Conservation (phyloP, 2,329 filamentous ascomycete genomes). For the Botrytis pseudocinerea region DNA sequence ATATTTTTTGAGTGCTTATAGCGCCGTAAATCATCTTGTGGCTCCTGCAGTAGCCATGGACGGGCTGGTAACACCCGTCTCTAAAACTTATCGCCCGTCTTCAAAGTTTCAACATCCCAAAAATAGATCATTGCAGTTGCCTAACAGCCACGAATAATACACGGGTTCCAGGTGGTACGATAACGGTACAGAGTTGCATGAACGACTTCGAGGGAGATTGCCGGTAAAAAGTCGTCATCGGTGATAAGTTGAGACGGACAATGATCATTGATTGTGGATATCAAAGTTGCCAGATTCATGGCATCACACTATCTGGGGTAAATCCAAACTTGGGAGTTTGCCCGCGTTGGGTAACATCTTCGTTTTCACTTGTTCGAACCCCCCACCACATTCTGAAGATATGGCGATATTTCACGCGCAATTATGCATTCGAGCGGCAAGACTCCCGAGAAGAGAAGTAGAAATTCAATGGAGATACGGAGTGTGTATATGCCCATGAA, state of each 20-base stretch:
- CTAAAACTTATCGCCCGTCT: neutral
- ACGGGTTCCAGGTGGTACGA: neutral
- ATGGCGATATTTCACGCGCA: neutral
- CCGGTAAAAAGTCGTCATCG: neutral
- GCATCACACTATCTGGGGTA: neutral
- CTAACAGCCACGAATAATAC: neutral
- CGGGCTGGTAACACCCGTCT: neutral
- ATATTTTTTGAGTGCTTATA: neutral
- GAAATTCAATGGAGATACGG: slow-evolving; percentile 9
- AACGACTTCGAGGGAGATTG: neutral
- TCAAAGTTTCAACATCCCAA: neutral
- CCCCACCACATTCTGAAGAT: neutral
- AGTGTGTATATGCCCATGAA: slow-evolving; percentile 1
- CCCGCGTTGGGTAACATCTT: slow-evolving; percentile 1
- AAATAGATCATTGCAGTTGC: slow-evolving; percentile 7
- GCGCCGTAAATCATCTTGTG: neutral
- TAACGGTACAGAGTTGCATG: slow-evolving; percentile 12
- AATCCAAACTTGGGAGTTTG: neutral
- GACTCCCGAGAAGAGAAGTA: neutral
- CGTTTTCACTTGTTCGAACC: neutral
- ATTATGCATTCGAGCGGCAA: neutral
- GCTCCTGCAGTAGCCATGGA: neutral
- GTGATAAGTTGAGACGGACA: neutral
- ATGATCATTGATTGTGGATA: neutral
- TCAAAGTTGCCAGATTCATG: neutral